Percentiles rank a stretch among this genome's conserved stretches.
Evolutionary conservation across 225 moss, liverwort and hornwort species (phyloP).

Genomic region (Pseudisothecium myosuroides): DNA sequence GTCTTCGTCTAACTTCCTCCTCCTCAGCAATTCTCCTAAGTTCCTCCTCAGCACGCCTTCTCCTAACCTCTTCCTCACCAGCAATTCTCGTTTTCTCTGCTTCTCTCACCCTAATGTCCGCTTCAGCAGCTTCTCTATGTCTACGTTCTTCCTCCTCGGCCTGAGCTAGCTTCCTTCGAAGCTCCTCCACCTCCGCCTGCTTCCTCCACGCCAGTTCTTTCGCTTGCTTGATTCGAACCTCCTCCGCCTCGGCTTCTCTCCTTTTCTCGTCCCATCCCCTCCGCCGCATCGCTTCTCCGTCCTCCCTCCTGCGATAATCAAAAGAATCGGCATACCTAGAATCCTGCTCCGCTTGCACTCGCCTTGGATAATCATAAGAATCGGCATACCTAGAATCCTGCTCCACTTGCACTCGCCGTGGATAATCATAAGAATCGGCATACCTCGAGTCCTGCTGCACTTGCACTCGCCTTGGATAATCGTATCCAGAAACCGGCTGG

Average conservation of each 20-base stretch:
- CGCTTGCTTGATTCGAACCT: conserved; percentile 40
- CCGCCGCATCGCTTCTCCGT: conserved; percentile 2
- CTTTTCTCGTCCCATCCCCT: conserved; percentile 14
- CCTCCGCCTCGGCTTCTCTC: conserved; percentile 26
- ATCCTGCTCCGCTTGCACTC: conserved; percentile 24
- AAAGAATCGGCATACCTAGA: conserved; percentile 25
- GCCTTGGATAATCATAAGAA: not conserved
- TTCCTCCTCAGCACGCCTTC: not conserved
- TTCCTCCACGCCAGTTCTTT: conserved; percentile 34
- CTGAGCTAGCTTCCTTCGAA: conserved; percentile 42
- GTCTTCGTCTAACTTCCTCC: conserved; percentile 1
- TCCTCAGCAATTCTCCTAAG: not conserved
- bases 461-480: conserved; percentile 6
- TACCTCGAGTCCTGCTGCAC: conserved; percentile 36
- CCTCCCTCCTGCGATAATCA: conserved; percentile 32
- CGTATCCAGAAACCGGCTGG: conserved; percentile 20
- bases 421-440: conserved; percentile 1
- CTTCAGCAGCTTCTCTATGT: not conserved
- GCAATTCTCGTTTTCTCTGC: conserved; percentile 1
- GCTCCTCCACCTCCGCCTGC: conserved; percentile 18
- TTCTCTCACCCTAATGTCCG: conserved; percentile 14
- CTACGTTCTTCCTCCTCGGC: conserved; percentile 17
- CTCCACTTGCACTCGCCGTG: conserved; percentile 5
- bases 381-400: conserved; percentile 39
- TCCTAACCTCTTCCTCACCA: conserved; percentile 10